A percentile compares a stretch with the other conserved stretches of the same genome.
Evolutionary conservation across 1,284 basidiomycete species (phyloP).

Genomic region (Naganishia sp.): DNA sequence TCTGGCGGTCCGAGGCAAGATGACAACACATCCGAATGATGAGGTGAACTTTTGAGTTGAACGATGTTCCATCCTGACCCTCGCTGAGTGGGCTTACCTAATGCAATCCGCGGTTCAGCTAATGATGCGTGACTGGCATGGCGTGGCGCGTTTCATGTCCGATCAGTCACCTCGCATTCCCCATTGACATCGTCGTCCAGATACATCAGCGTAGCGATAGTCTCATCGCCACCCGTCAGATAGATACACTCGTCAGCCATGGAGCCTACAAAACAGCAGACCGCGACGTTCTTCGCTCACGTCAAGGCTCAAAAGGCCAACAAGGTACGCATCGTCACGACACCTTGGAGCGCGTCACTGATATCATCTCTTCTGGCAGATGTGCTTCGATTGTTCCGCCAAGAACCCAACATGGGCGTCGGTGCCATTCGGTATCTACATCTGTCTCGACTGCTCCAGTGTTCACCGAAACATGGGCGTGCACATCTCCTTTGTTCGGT

Average conservation of each 20-base stretch:
- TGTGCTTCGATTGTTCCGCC: constrained; percentile 94
- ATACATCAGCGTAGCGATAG: too few species aligned
- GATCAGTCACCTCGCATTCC: too few species aligned
- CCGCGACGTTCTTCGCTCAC: constrained; percentile 51
- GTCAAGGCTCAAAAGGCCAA: constrained; percentile 82
- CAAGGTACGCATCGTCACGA: constrained; percentile 63
- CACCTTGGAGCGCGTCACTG: background rate
- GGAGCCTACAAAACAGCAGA: constrained; percentile 55
- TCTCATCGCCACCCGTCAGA: too few species aligned
- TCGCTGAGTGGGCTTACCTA: too few species aligned
- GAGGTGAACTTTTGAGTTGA: too few species aligned
- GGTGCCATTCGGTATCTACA: constrained; percentile 94
- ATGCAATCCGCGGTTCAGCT: too few species aligned
- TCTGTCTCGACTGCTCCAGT: constrained; percentile 95
- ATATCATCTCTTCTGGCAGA: constrained; percentile 57
- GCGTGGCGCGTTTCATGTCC: too few species aligned
- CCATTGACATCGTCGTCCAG: too few species aligned
- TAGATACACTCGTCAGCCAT: background rate
- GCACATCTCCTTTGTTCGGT: constrained; percentile 97
- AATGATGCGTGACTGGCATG: too few species aligned
- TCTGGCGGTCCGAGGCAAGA: too few species aligned
- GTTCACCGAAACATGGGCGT: constrained; percentile 97
- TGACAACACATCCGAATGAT: too few species aligned
- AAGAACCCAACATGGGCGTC: constrained; percentile 98
- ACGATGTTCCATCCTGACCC: too few species aligned